phyloP scores from a whole-genome alignment of 768 basidiomycete species.

The Butyriboletus loyo region DNA sequence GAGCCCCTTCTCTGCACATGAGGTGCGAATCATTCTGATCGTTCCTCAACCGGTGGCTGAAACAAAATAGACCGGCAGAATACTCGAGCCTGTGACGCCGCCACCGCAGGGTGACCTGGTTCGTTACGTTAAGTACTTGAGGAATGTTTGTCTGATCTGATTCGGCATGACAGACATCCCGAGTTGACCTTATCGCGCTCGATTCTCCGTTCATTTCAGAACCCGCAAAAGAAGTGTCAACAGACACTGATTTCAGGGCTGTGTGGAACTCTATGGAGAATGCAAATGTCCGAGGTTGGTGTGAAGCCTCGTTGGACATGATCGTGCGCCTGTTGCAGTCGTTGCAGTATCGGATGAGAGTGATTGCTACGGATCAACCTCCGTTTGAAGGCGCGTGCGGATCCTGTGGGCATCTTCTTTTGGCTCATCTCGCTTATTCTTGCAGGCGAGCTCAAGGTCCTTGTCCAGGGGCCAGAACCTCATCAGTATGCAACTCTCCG shows the following conservation, averaged over 20 bases:
- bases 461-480: constrained; percentile 35
- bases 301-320: constrained; percentile 50
- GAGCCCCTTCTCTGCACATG: constrained; percentile 7
- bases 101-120: constrained; percentile 20
- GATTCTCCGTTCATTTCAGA: constrained; percentile 68
- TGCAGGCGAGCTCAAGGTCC: constrained; percentile 65
- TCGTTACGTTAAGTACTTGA: constrained; percentile 4
- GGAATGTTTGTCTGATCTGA: constrained; percentile 11
- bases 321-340: constrained; percentile 54
- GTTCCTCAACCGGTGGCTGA: constrained; percentile 1
- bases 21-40: constrained; percentile 18
- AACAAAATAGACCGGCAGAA: constrained; percentile 9
- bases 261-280: constrained; percentile 55
- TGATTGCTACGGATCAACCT: constrained; percentile 50
- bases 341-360: constrained; percentile 42
- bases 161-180: constrained; percentile 28
- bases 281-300: constrained; percentile 63
- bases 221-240: constrained; percentile 23
- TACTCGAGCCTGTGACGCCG: not conserved
- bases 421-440: constrained; percentile 2
- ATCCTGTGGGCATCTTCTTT: not conserved
- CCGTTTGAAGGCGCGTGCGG: constrained; percentile 57
- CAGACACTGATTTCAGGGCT: constrained; percentile 45
- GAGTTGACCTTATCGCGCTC: constrained; percentile 65
- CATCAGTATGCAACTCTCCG: constrained; percentile 43